Conservation (phyloP, 352 stramenopile species). For the Globisporangium paddicum region DNA sequence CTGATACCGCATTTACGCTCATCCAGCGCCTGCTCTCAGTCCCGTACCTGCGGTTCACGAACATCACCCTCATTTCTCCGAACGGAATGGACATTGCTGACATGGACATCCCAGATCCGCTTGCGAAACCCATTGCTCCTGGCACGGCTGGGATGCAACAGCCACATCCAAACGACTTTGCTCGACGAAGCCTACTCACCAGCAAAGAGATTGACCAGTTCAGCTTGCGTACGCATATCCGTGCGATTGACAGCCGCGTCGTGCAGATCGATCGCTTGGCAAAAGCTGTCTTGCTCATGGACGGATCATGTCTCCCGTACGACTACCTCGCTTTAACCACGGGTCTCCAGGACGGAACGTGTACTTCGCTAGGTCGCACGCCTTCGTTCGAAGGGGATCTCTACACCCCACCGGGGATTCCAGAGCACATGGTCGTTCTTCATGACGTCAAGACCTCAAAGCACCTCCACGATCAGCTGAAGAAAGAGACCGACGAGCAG, state of each 20-base stretch:
- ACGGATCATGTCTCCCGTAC: constrained; percentile 81
- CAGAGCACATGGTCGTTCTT: constrained; percentile 15
- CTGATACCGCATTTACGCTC: constrained; percentile 71
- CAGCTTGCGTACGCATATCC: constrained; percentile 55
- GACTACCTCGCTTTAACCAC: constrained; percentile 79
- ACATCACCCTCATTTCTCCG: constrained; percentile 81
- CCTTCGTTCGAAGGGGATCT: constrained; percentile 38
- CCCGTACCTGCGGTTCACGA: constrained; percentile 85
- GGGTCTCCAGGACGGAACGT: constrained; percentile 60
- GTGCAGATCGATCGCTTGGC: constrained; percentile 67
- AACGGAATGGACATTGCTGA: constrained; percentile 47
- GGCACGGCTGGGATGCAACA: constrained; percentile 1
- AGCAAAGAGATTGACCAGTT: constrained; percentile 46
- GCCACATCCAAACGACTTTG: constrained; percentile 35
- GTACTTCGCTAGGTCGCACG: constrained; percentile 32
- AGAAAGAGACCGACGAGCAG: constrained; percentile 3
- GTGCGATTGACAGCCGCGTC: constrained; percentile 52
- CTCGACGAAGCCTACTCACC: constrained; percentile 38
- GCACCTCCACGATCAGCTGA: constrained; percentile 16
- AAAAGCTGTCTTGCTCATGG: constrained; percentile 68
- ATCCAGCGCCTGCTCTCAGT: constrained; percentile 70
- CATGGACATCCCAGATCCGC: constrained; percentile 14
- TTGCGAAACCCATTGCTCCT: neutral
- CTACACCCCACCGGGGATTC: constrained; percentile 18
- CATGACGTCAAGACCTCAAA: constrained; percentile 15